Conservation (phyloP, 306 rosid genomes). For the Pyrus communis region DNA sequence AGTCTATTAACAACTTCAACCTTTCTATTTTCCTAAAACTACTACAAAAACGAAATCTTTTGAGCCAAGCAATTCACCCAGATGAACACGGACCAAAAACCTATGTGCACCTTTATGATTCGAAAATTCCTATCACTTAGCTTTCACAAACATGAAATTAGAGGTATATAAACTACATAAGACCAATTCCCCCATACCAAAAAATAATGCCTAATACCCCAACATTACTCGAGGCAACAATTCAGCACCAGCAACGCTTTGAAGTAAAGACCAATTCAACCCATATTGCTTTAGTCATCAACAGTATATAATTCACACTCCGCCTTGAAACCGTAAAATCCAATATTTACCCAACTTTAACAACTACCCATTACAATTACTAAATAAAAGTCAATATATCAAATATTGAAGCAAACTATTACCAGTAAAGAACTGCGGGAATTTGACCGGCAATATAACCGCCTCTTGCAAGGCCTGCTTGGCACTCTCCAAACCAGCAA, state of each 20-base stretch:
- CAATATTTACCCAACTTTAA: background rate
- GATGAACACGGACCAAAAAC: background rate
- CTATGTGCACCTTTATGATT: background rate
- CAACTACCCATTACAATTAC: background rate
- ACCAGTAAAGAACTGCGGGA: constrained; percentile 73
- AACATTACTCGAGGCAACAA: background rate
- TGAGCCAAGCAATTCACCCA: background rate
- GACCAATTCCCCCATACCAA: background rate
- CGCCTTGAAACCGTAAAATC: background rate
- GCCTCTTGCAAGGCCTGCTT: constrained; percentile 97
- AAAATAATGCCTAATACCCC: background rate
- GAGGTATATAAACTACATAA: no score
- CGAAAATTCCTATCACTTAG: background rate
- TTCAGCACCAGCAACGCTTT: background rate
- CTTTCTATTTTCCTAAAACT: background rate
- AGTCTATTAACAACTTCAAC: background rate
- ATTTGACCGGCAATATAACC: constrained; percentile 85
- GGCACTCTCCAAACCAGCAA: constrained; percentile 94
- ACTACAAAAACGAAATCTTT: background rate
- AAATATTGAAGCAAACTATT: background rate
- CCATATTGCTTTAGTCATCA: background rate
- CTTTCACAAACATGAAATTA: background rate
- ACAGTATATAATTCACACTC: background rate
- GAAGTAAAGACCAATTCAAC: background rate
- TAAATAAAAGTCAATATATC: background rate